A percentile compares a stretch with the other conserved stretches of the same genome.
These are phyloP conservation scores for Alternaria viburni DNA, from an alignment of 2,329 filamentous ascomycete genomes.

Conservation along the genomic window DNA sequence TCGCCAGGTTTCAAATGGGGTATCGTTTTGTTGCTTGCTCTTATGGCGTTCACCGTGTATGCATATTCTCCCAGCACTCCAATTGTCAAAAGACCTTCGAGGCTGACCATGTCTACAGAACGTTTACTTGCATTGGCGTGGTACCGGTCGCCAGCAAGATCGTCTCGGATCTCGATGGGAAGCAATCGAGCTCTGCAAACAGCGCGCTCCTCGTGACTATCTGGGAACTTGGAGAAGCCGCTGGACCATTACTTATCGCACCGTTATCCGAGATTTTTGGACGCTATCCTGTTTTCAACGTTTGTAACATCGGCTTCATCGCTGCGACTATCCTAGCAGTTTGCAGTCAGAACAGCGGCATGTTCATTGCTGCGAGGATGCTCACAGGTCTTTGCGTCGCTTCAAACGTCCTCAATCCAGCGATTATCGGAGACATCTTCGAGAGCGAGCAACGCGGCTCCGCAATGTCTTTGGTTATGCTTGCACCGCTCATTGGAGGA, in stretches of 20 bases:
- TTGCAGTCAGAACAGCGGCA: slow-evolving; percentile 43
- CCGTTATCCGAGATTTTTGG: slow-evolving; percentile 44
- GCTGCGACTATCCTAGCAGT: slow-evolving; percentile 50
- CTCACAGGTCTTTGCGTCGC: slow-evolving; percentile 55
- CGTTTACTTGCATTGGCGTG: slow-evolving; percentile 48
- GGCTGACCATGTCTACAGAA: slow-evolving; percentile 22
- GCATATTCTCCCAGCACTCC: not conserved
- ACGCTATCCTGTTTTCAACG: slow-evolving; percentile 42
- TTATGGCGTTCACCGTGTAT: slow-evolving; percentile 47
- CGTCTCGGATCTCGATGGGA: slow-evolving; percentile 39
- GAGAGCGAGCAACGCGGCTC: slow-evolving; percentile 62
- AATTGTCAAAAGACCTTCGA: not conserved
- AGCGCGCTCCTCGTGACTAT: slow-evolving; percentile 45
- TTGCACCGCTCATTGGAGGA: slow-evolving; percentile 65
- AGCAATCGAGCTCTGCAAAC: slow-evolving; percentile 28
- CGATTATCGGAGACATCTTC: slow-evolving; percentile 70
- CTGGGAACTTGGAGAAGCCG: slow-evolving; percentile 47
- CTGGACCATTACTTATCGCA: slow-evolving; percentile 43
- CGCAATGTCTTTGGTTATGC: slow-evolving; percentile 63
- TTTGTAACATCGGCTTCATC: slow-evolving; percentile 55
- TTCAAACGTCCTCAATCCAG: slow-evolving; percentile 65
- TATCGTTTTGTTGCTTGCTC: slow-evolving; percentile 42
- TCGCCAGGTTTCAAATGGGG: slow-evolving; percentile 37
- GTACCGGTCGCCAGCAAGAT: slow-evolving; percentile 43
- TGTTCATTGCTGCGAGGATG: slow-evolving; percentile 53